Evolutionary conservation across 2,329 filamentous ascomycete species (phyloP).

Genomic region (Blumeria graminis): DNA sequence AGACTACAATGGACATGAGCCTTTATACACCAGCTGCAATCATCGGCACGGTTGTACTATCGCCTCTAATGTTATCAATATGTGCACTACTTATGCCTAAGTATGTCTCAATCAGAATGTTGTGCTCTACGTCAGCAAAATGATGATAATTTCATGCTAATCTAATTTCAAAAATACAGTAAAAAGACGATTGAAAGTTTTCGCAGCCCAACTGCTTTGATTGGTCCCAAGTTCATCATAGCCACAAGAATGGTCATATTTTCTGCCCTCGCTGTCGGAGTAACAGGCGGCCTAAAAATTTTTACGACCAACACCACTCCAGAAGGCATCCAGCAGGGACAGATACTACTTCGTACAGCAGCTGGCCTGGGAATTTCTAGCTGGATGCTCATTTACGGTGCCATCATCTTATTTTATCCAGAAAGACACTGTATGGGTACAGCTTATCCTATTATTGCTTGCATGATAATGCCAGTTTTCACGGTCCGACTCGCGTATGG

Average conservation of each 20-base stretch:
- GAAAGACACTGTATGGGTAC: neutral
- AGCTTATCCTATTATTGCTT: neutral
- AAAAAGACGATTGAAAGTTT: conserved; percentile 1
- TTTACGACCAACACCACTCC: conserved; percentile 1
- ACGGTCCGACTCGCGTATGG: neutral
- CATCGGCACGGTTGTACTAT: conserved; percentile 1
- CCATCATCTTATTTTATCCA: neutral
- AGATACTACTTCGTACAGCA: conserved; percentile 1
- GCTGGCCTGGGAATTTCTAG: conserved; percentile 1
- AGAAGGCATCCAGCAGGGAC: neutral
- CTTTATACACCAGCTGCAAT: conserved; percentile 3
- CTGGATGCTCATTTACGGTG: conserved; percentile 1
- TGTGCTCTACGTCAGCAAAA: neutral
- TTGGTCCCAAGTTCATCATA: neutral
- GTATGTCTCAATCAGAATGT: neutral
- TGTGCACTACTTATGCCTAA: neutral
- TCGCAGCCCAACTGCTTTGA: neutral
- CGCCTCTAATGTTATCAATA: conserved; percentile 1
- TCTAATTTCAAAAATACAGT: neutral
- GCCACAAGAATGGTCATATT: conserved; percentile 1
- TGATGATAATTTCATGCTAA: neutral
- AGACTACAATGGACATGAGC: neutral
- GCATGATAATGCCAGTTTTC: conserved; percentile 2
- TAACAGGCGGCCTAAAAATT: neutral
- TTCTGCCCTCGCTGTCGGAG: conserved; percentile 1